These are phyloP conservation scores for Linaria vulgaris DNA, from an alignment of 257 asterid genomes.

Conservation along the genomic window DNA sequence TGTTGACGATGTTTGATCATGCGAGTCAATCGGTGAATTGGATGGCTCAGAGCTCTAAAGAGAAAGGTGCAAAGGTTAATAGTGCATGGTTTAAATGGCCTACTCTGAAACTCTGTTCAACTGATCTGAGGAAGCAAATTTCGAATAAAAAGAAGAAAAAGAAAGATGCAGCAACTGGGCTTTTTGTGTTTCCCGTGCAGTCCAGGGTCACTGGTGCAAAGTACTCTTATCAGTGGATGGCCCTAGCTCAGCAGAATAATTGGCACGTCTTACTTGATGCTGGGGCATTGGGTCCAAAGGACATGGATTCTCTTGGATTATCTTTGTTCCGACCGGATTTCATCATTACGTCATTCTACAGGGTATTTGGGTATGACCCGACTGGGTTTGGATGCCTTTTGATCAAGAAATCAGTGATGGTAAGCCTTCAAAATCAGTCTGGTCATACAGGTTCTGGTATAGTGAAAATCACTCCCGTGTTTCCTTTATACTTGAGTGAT, in stretches of 20 bases:
- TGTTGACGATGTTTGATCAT: slow-evolving; percentile 96
- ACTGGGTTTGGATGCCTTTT: slow-evolving; percentile 98
- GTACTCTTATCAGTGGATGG: slow-evolving; percentile 99
- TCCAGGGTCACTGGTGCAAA: slow-evolving; percentile 96
- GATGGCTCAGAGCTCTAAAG: slow-evolving; percentile 97
- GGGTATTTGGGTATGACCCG: slow-evolving; percentile 96
- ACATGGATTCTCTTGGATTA: slow-evolving; percentile 97
- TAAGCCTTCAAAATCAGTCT: slow-evolving; percentile 83
- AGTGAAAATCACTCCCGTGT: slow-evolving; percentile 86
- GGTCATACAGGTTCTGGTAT: slow-evolving; percentile 97
- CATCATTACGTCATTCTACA: slow-evolving; percentile 88
- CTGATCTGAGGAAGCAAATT: slow-evolving; percentile 90
- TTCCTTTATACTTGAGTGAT: slow-evolving; percentile 87
- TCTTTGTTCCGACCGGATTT: slow-evolving; percentile 96
- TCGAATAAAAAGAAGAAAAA: slow-evolving; percentile 80
- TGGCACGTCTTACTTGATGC: slow-evolving; percentile 99
- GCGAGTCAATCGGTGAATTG: slow-evolving; percentile 95
- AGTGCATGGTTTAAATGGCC: slow-evolving; percentile 99
- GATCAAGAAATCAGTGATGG: slow-evolving; percentile 93
- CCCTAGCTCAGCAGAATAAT: slow-evolving; percentile 96
- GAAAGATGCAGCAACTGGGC: slow-evolving; percentile 90
- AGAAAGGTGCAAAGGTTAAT: slow-evolving; percentile 91
- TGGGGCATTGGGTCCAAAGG: slow-evolving; percentile 96
- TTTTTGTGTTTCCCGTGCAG: slow-evolving; percentile 95
- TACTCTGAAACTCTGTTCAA: slow-evolving; percentile 87